Conservation (phyloP, 192 early-diverging fungal genomes). For the Gamsiella multidivaricata region DNA sequence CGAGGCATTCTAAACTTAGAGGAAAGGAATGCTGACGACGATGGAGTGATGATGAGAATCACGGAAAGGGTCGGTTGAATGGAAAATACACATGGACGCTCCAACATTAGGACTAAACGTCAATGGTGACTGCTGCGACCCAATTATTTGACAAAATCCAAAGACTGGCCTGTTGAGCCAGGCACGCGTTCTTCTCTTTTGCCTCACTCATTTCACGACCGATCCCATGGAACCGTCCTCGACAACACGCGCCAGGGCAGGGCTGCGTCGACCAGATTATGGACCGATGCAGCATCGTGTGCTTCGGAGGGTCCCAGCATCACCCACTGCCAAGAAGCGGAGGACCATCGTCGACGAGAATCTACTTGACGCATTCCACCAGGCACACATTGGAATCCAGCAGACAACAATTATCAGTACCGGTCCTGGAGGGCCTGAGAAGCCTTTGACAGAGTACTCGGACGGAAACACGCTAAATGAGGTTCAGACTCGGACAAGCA, state of each 20-base stretch:
- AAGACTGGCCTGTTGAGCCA: not conserved
- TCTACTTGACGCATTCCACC: conserved; percentile 30
- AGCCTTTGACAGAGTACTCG: not conserved
- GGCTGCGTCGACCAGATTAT: conserved; percentile 42
- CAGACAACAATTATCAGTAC: not conserved
- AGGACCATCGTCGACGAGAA: conserved; percentile 37
- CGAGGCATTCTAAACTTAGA: too few relatives aligned
- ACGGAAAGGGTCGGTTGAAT: too few relatives aligned
- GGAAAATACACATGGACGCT: too few relatives aligned
- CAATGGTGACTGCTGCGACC: too few relatives aligned
- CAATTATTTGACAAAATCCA: too few relatives aligned
- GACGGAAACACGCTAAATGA: not conserved
- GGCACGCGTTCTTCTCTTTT: not conserved
- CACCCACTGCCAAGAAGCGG: conserved; percentile 21
- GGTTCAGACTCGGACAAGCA: not conserved
- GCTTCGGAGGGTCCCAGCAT: conserved; percentile 19
- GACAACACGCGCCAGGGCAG: conserved; percentile 7
- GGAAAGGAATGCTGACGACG: too few relatives aligned
- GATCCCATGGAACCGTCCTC: conserved; percentile 11
- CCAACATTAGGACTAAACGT: too few relatives aligned
- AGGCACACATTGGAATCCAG: conserved; percentile 21
- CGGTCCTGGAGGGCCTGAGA: not conserved
- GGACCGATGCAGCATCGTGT: conserved; percentile 35
- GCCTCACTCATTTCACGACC: not conserved
- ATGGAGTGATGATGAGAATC: too few relatives aligned